Percentiles rank a stretch among this genome's conserved stretches.
These are phyloP conservation scores for Termitomyces sp. DNA, from an alignment of 768 basidiomycete genomes.

Conservation along the genomic window DNA sequence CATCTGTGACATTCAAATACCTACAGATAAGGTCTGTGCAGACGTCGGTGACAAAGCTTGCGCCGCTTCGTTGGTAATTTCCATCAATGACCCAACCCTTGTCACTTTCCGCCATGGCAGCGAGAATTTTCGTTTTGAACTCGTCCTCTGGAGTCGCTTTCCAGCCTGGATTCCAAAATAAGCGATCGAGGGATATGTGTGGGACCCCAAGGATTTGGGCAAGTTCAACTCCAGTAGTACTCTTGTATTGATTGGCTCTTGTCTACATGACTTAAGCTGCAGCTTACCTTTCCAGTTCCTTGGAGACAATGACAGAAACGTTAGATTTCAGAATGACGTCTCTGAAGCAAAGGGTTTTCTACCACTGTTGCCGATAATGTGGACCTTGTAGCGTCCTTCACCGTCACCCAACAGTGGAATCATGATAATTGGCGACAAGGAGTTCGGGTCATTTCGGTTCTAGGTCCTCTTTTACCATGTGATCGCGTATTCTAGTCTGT, in stretches of 20 bases:
- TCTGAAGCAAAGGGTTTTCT: neutral
- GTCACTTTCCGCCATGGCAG: constrained; percentile 22
- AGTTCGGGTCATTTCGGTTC: neutral
- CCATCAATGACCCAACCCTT: constrained; percentile 57
- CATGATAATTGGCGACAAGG: constrained; percentile 2
- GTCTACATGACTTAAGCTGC: neutral
- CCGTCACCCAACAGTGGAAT: constrained; percentile 37
- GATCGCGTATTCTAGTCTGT: constrained; percentile 1
- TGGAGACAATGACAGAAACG: neutral
- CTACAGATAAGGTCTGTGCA: constrained; percentile 54
- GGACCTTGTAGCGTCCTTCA: constrained; percentile 42
- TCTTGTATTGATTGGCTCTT: constrained; percentile 24
- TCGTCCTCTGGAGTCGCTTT: constrained; percentile 23
- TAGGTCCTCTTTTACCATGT: neutral
- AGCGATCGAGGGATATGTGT: constrained; percentile 40
- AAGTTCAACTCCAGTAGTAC: constrained; percentile 43
- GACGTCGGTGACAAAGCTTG: constrained; percentile 28
- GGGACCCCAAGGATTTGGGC: constrained; percentile 41
- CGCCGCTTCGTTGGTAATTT: constrained; percentile 28
- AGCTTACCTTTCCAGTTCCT: constrained; percentile 30
- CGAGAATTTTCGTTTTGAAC: constrained; percentile 25
- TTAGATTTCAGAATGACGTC: neutral
- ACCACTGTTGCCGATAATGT: constrained; percentile 44
- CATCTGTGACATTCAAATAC: constrained; percentile 9
- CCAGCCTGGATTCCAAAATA: constrained; percentile 53